These are phyloP conservation scores for Effrenium voratum DNA, from an alignment of 73 alveolate genomes.

Conservation along the genomic window DNA sequence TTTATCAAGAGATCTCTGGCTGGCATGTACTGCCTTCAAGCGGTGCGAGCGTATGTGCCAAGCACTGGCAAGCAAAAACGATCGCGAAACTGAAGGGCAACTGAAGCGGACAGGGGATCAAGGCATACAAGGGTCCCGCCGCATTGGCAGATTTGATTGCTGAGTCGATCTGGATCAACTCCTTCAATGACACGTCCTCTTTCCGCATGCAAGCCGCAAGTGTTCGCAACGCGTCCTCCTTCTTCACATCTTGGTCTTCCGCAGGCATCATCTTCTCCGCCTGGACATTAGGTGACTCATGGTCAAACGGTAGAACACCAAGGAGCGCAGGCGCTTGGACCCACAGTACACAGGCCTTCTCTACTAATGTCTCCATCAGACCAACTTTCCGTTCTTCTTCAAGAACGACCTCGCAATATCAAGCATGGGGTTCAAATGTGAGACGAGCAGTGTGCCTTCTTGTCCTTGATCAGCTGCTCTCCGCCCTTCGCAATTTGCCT, in stretches of 20 bases:
- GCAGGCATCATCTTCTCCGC: slow-evolving; percentile 39
- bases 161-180: no score
- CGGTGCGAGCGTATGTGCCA: no score
- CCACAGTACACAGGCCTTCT: neutral
- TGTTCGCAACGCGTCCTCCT: no score
- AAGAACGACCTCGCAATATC: neutral
- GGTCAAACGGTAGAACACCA: neutral
- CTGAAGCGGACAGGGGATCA: no score
- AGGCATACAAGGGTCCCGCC: no score
- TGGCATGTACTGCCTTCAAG: slow-evolving; percentile 15
- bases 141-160: no score
- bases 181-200: no score
- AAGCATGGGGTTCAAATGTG: neutral
- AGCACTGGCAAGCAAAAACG: no score
- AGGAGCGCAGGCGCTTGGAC: neutral
- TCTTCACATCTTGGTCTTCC: slow-evolving; percentile 26
- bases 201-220: no score
- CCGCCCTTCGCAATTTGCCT: slow-evolving; percentile 88
- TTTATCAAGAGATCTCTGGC: slow-evolving; percentile 37
- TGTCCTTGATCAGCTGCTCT: slow-evolving; percentile 41
- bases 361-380: slow-evolving; percentile 30
- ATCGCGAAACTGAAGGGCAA: no score
- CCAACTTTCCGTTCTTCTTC: slow-evolving; percentile 42
- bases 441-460: neutral
- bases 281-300: neutral